Base-by-base conservation (phyloP, 2,329 filamentous ascomycete genomes). In the Fusarium albidum region DNA sequence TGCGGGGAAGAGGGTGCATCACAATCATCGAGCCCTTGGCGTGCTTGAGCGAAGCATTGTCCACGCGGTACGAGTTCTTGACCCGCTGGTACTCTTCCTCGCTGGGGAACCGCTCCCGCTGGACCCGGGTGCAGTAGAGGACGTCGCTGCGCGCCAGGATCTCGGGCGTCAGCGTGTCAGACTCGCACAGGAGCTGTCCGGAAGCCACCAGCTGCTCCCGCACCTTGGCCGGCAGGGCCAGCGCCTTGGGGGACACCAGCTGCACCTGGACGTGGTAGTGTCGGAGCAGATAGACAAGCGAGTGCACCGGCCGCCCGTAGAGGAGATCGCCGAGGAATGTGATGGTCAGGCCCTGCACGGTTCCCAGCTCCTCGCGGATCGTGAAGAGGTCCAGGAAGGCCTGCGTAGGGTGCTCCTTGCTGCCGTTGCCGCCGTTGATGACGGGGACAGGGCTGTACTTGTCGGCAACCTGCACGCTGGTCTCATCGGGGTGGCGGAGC, bases 341-440 rank as follows among this genome's bases (percentile, higher is more conserved):
- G 70, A 99, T 96, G 37, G 92, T 98, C 60, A 99, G 81, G 45
- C 94, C 94, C 70, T 94, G 93, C 50, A 98, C 94, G 0, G 93
- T 97, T 60, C 95, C 95, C 9, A 98, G 83, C 75, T 99, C 95
- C 76, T 99, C 95, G 64, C 95, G 91, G 70, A 99, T 99, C 48
- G 95, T 98, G 81, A 97, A 99, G 52, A 99, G 88, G 69, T 99
- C 95, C 17, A 99, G 81, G 83, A 99, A 95, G 0, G 95, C 95
- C 77, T 99, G 95, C 0, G 95, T 99, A 1, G 95, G 95, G 77
- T 99, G 95, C 79, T 99, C 95, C 67, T 91, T 88, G 76, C 90
- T 92, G 60, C 95, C 95, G 72, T 99, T 99, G 43, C 95, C 95
- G 61, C 92, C 95, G 72, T 99, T 99, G 81, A 99, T 94, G 69